Base-by-base conservation (phyloP, 2,329 filamentous ascomycete genomes). In the Pezicula rhizophila region DNA sequence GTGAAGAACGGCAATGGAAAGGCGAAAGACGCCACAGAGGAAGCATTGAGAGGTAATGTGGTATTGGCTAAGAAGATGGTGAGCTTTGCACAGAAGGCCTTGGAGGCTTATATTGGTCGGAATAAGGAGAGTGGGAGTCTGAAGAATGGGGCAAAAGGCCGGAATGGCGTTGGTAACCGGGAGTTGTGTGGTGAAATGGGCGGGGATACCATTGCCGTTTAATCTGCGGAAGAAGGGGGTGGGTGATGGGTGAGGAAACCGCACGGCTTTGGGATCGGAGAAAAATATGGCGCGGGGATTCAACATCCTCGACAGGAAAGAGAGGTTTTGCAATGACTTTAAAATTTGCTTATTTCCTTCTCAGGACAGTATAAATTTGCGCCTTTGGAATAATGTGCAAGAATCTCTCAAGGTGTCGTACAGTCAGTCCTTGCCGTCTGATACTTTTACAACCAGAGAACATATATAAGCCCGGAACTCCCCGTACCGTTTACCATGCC, bases 151-250 rank as follows among this genome's bases (percentile, higher is more conserved):
- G 46, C 8, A 31, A 46, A 31, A 23, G 37, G 34, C 11, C 14
- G 45, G 12, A 47, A 45, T 17, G 54, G 52, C 10, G 66, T 73
- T 42, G 76, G 75, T 33, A 77, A 74, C 59, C 64, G 78, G 47
- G 77, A 80, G 57, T 58, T 82, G 65, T 72, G 74, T 57, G 79
- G 78, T 45, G 79, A 82, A 70, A 79, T 82, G 77, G 77, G 78
- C 49, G 78, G 79, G 15, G 79, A 82, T 73, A 82, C 79, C 28
- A 12, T 31, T 38, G 44, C 39, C 49, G 60, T 50, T 55, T 45
- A 38, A 34, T 39, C 40, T 49, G 44, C 17, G 43, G 45, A 23
- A 37, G 34, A 35, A 12, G 39, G 47, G 43, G 45, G 28, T n/a
- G 37, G 33, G 39, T 23, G 23, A 23, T 23, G 23, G 23, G 23